Percentiles rank a stretch among this genome's conserved stretches.
These are phyloP conservation scores for Aureobasidium sp. DNA, from an alignment of 2,329 filamentous ascomycete species.

Conservation along the genomic window DNA sequence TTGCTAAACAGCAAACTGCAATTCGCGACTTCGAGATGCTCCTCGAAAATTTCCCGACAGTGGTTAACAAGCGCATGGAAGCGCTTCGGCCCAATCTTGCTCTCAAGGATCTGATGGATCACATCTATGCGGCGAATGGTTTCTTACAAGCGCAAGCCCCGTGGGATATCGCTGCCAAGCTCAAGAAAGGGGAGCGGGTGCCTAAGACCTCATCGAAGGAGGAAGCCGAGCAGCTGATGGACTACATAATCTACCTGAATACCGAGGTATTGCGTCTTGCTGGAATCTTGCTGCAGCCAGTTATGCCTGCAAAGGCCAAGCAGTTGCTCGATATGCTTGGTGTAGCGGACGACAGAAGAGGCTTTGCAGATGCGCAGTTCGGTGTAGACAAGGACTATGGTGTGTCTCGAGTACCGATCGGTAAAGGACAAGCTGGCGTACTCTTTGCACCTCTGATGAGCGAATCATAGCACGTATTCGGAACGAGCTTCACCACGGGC, in stretches of 20 bases:
- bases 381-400: conserved; percentile 60
- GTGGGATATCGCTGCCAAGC: conserved; percentile 43
- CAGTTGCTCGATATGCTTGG: conserved; percentile 69
- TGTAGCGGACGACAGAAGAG: conserved; percentile 55
- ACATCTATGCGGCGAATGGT: conserved; percentile 56
- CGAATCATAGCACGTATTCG: conserved; percentile 9
- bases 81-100: conserved; percentile 55
- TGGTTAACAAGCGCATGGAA: conserved; percentile 51
- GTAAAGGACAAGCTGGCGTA: conserved; percentile 35
- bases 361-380: conserved; percentile 21
- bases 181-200: not conserved
- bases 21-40: conserved; percentile 28
- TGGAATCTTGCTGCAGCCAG: conserved; percentile 81
- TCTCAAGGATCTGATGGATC: conserved; percentile 54
- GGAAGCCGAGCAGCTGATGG: conserved; percentile 32
- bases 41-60: conserved; percentile 32
- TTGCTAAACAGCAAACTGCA: not conserved
- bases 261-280: conserved; percentile 70
- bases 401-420: conserved; percentile 30
- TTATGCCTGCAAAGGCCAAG: conserved; percentile 72
- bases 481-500: not conserved
- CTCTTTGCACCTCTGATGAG: conserved; percentile 43
- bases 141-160: conserved; percentile 60
- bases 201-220: conserved; percentile 10
- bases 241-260: conserved; percentile 58